Evolutionary conservation across 306 rosid genomes (phyloP).

Genomic region (Calophaca sinica): DNA sequence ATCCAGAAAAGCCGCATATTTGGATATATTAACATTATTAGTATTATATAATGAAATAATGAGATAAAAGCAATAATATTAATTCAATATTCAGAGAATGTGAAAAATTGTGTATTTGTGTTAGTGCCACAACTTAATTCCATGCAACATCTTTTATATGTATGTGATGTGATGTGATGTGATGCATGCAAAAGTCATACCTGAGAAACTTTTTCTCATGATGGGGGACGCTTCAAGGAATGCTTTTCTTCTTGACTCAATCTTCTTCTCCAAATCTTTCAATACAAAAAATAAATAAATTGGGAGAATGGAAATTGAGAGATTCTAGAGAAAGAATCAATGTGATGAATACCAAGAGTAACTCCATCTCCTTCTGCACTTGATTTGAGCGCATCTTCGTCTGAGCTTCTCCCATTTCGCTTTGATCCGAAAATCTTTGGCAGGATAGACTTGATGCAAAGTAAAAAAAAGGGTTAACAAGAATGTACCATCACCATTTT

Average conservation of each 20-base stretch:
- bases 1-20: conserved; percentile 18
- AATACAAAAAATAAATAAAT: neutral
- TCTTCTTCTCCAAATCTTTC: conserved; percentile 62
- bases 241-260: conserved; percentile 63
- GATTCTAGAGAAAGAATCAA: neutral
- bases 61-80: neutral
- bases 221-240: conserved; percentile 55
- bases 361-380: conserved; percentile 49
- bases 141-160: no score
- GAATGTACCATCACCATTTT: neutral
- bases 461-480: conserved; percentile 13
- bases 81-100: neutral
- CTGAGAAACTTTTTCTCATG: conserved; percentile 66
- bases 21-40: no score
- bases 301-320: neutral
- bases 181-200: conserved; percentile 43
- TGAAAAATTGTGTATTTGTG: neutral
- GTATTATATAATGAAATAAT: neutral
- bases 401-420: conserved; percentile 58
- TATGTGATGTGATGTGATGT: no score
- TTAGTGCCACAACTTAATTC: no score
- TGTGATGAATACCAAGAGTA: conserved; percentile 54
- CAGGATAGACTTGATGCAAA: conserved; percentile 62
- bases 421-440: conserved; percentile 83
- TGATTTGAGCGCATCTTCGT: conserved; percentile 55